Conservation (phyloP, 371 early-diverging fungal genomes). For the Paraphysoderma sedebokerense region DNA sequence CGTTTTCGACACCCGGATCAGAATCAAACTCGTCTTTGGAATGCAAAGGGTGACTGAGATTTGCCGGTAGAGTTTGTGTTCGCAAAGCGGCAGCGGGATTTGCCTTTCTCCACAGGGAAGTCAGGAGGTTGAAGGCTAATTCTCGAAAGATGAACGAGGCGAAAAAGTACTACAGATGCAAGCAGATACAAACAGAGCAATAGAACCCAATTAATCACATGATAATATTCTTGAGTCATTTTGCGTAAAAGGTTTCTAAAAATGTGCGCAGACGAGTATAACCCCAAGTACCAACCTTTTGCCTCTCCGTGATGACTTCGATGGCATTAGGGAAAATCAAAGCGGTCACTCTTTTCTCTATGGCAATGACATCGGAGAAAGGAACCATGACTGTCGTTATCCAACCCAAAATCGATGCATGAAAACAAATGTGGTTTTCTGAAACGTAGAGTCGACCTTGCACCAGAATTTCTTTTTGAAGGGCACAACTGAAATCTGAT, state of each 20-base stretch:
- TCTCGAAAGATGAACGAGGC: conserved; percentile 17
- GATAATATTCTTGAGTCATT: too few species aligned
- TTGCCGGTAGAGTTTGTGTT: too few species aligned
- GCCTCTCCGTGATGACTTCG: conserved; percentile 48
- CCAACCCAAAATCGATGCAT: conserved; percentile 94
- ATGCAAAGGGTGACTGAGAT: too few species aligned
- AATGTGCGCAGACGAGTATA: too few species aligned
- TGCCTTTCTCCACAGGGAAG: conserved; percentile 1
- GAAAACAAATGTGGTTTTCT: conserved; percentile 70
- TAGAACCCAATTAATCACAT: too few species aligned
- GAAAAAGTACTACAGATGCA: conserved; percentile 17
- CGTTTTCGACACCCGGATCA: too few species aligned
- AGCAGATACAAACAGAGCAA: too few species aligned
- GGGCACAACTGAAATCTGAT: conserved; percentile 77
- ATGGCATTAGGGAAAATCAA: conserved; percentile 77
- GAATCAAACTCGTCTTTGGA: too few species aligned
- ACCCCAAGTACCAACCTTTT: too few species aligned
- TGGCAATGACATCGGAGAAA: conserved; percentile 59
- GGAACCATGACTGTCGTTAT: conserved; percentile 71
- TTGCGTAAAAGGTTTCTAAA: too few species aligned
- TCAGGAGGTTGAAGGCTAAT: conserved; percentile 4
- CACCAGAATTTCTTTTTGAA: conserved; percentile 80
- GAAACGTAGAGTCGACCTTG: conserved; percentile 84
- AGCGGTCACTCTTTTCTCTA: conserved; percentile 61
- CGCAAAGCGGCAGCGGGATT: too few species aligned